Evolutionary conservation across 2,329 filamentous ascomycete genomes (phyloP), one percentile per base, ranked within the genome.

Genomic region (Aspergillus neotritici): DNA sequence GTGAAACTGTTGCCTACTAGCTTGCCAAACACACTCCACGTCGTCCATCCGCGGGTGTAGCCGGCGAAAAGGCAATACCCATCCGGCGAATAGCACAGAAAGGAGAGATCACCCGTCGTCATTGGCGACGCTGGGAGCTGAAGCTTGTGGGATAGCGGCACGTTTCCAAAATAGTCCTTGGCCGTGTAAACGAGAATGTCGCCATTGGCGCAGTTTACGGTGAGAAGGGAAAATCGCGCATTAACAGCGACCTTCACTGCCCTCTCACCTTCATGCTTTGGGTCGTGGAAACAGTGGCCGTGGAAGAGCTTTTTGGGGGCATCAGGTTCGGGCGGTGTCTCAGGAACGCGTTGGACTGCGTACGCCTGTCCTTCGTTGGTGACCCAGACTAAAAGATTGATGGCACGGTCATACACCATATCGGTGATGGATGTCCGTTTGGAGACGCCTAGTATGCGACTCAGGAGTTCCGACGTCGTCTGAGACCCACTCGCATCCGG

Each of bases 1-100:
- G 77, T 75, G 62, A 97, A 97, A 60, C 87, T 95, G 54, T 82
- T 87, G 43, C 85, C 89, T 11, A 89, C 84, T 2, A 84, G 78
- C 65, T 95, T 96, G 29, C 93, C 93, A 66, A 94, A 98, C 31
- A 97, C 93, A 63, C 91, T 97, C 91, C 91, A 98, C 36, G 83
- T 91, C 4, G 87, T 85, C 93, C 93, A 98, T 1, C 93, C 94
- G 46, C 84, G 82, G 57, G 93, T 84, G 60, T 91, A 97, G 1
- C 91, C 93, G 34, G 86, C 89, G 66, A 98, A 96, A 7, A 98
- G 76, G 63, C 90, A 95, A 64, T 97, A 96, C 13, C 93, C 93
- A 64, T 98, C 93, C 0, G 91, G 89, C 1, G 93, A 96, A 70
- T 95, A 98, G 47, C 71, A 81, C 52, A 98, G 67, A 25, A 82